phyloP scores from a whole-genome alignment of 2,329 filamentous ascomycete species.

The Laburnicola sp. region DNA sequence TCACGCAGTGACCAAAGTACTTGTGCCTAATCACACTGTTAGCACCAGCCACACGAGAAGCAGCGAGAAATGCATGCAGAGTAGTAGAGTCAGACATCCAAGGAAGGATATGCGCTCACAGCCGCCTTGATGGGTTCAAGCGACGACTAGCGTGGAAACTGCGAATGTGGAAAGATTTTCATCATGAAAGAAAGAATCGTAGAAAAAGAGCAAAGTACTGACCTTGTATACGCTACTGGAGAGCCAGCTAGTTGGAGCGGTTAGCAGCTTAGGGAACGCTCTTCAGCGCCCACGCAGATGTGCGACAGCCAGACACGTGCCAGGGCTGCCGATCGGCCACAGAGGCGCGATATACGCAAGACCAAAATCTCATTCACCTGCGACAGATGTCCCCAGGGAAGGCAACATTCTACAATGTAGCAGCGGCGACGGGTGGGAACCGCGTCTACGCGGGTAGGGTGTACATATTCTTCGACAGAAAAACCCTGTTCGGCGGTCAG shows the following conservation, averaged over 20 bases:
- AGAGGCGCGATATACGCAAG: no score
- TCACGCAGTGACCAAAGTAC: no score
- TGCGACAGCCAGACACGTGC: background rate
- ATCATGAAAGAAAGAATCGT: conserved; percentile 62
- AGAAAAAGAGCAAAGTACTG: conserved; percentile 25
- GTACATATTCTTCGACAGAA: background rate
- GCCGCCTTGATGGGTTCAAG: conserved; percentile 66
- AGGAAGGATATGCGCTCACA: conserved; percentile 71
- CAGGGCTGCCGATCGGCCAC: no score
- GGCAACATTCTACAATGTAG: no score
- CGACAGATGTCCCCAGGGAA: no score
- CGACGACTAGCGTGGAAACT: no score
- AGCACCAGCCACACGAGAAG: conserved; percentile 19
- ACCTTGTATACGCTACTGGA: conserved; percentile 25
- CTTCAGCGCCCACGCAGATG: background rate
- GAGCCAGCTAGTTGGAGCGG: background rate
- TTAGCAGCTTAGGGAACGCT: background rate
- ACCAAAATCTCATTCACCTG: no score
- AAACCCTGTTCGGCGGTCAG: conserved; percentile 9
- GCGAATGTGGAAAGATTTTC: no score
- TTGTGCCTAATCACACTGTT: conserved; percentile 9
- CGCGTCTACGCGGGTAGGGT: no score
- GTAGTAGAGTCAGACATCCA: conserved; percentile 68
- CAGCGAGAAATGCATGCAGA: conserved; percentile 9
- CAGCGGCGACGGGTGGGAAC: no score